These are phyloP conservation scores for Thinopyrum elongatum DNA, from an alignment of 176 grass and related monocot genomes.

Conservation along the genomic window DNA sequence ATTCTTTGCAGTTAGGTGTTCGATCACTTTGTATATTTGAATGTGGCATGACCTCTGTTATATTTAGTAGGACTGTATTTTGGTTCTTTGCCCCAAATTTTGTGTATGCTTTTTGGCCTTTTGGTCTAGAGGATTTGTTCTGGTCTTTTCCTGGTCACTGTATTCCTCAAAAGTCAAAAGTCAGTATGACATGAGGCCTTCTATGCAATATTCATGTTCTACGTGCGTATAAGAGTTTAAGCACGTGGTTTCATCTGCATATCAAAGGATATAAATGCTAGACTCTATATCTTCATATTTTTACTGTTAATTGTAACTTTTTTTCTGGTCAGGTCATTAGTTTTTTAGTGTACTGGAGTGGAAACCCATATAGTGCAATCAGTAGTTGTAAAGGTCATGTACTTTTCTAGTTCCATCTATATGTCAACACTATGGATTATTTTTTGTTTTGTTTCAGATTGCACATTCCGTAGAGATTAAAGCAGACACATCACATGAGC, in stretches of 20 bases:
- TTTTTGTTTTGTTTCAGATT: slow-evolving; percentile 61
- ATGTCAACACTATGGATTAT: slow-evolving; percentile 1
- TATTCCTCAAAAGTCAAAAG: slow-evolving; percentile 18
- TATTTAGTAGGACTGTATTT: slow-evolving; percentile 17
- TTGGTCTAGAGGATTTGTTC: slow-evolving; percentile 11
- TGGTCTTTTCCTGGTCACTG: neutral
- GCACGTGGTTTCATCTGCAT: neutral
- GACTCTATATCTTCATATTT: neutral
- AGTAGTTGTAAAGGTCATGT: neutral
- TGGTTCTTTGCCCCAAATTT: neutral
- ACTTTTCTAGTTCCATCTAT: slow-evolving; percentile 25
- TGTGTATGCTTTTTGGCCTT: neutral
- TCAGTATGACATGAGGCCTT: slow-evolving; percentile 22
- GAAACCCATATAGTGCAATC: slow-evolving; percentile 2
- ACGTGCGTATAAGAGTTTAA: neutral
- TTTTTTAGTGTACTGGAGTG: slow-evolving; percentile 2
- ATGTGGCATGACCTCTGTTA: slow-evolving; percentile 13
- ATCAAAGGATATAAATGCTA: slow-evolving; percentile 7
- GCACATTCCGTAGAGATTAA: slow-evolving; percentile 69
- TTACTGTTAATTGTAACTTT: neutral
- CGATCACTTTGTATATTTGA: neutral
- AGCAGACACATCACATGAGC: slow-evolving; percentile 64
- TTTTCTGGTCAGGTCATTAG: slow-evolving; percentile 1
- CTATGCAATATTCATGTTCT: neutral
- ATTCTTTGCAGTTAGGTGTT: slow-evolving; percentile 27